These are phyloP conservation scores for Pseudogymnoascus sp. DNA, from an alignment of 2,329 filamentous ascomycete genomes.

Conservation along the genomic window DNA sequence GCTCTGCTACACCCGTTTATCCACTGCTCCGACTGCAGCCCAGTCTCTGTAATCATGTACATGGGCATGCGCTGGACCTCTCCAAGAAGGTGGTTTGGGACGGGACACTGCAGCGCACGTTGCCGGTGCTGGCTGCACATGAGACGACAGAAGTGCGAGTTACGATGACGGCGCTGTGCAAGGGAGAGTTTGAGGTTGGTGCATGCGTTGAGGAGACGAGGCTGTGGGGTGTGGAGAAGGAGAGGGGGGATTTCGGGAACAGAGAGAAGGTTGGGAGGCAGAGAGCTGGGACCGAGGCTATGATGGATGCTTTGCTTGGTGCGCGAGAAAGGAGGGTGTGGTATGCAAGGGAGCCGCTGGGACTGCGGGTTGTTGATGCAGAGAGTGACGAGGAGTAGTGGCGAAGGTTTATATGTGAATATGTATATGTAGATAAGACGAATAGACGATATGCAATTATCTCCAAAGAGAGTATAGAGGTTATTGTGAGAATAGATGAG, in stretches of 20 bases:
- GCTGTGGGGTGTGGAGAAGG: conserved; percentile 34
- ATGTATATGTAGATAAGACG: conserved; percentile 10
- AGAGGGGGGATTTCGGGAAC: conserved; percentile 20
- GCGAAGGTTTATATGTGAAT: conserved; percentile 16
- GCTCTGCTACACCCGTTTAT: conserved; percentile 58
- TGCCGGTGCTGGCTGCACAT: conserved; percentile 56
- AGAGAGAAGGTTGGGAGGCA: conserved; percentile 31
- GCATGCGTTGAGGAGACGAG: conserved; percentile 75
- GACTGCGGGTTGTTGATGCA: not conserved
- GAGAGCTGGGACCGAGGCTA: conserved; percentile 47
- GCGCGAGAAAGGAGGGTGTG: conserved; percentile 56
- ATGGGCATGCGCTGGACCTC: conserved; percentile 67
- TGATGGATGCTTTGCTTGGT: conserved; percentile 53
- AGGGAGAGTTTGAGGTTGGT: conserved; percentile 75
- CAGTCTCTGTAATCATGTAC: conserved; percentile 58
- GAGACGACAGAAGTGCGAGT: conserved; percentile 55
- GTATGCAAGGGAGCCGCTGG: conserved; percentile 53
- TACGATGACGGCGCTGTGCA: conserved; percentile 67
- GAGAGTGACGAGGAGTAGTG: conserved; percentile 17
- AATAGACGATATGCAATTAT: not conserved
- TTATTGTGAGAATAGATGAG: not conserved
- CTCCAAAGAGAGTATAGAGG: not conserved
- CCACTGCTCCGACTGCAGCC: conserved; percentile 72
- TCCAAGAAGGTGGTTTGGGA: conserved; percentile 79
- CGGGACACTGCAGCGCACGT: conserved; percentile 68